Base-by-base conservation (phyloP, 1,139 yeast species). In the Pichia sp. region DNA sequence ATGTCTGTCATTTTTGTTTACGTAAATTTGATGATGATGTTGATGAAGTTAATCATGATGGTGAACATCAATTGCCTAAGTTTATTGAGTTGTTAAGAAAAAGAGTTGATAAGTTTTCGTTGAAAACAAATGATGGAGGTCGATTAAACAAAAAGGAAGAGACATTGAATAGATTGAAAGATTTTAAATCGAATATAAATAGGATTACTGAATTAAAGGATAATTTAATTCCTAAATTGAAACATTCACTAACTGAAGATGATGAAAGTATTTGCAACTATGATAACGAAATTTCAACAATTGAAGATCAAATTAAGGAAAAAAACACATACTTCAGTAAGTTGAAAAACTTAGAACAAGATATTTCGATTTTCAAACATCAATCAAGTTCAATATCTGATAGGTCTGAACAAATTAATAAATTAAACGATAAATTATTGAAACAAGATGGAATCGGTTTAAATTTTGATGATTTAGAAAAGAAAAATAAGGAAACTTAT, bases 1-100 rank as follows among this genome's bases (percentile, higher is more conserved):
- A 81, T 41, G 73, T 76, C 51, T 87, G 96, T 64, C 71, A 83
- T 44, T 68, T 87, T 49, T 87, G 96, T 64, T 77, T 79, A 42
- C 70, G 95, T 49, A 69, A 73, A 27, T 86, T 87, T 67, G 78
- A 76, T 41, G 71, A 71, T 2, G 53, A 55, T 13, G 44, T 86
- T 67, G 78, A 76, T 39, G 70, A 71, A 2, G 53, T 53, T 13
- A 42, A 44, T 14, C 47, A 53, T 39, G 50, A 46, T 4, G 48
- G 42, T 44, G 48, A 44, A 28, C 45, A 11, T 19, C 41, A 50
- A 28, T 28, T 48, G 18, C 48, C 59, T 3, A 52, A 52, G 33
- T 61, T 62, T 38, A 46, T 64, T 6, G 66, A 70, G 30, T 48
- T 63, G 8, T 47, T 60, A 33, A 55, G 58, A 38, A 49, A 64